Evolutionary conservation across 2,329 filamentous ascomycete genomes (phyloP), one percentile per base, ranked within the genome.

Genomic region (Dactylonectria estremocensis): DNA sequence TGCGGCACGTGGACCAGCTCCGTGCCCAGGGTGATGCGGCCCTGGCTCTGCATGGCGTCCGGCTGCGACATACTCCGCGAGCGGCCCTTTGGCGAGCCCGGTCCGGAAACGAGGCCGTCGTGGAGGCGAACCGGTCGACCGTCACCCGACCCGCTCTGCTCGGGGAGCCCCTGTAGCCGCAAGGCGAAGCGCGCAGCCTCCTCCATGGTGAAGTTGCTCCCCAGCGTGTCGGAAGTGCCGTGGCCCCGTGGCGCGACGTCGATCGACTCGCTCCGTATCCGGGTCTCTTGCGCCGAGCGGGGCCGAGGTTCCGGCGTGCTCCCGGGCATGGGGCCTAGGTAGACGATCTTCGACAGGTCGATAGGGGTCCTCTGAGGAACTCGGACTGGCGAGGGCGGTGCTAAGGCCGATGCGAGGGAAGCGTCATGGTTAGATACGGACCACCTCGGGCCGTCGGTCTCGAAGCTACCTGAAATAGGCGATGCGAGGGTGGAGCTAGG

Each of bases 151-250:
- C 53, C 31, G 11, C 33, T 62, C 6, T 52, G 52, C n/a, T 48
- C 40, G 2, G 53, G 33, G 11, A 33, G 31, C 11, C 37, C 46
- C 20, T 69, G 56, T 9, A 61, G 46, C 22, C 78, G 76, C 11
- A 73, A 69, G 10, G 74, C 72, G 46, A 78, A 71, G 28, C 48
- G 58, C 7, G 77, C 76, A 66, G 86, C 84, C 68, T 90, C 86
- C 24, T 89, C 85, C 10, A 87, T 83, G 0, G 88, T 90, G 70
- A 83, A 90, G 64, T 89, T 88, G 74, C 88, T 89, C 20, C 87
- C 87, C 8, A 89, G 75, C 2, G 86, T 89, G 64, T 84, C 83
- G 35, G 78, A 56, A 3, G 74, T 72, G 10, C 55, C 61, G 1
- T 67, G 64, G 3, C 65, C 68, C 31, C 67, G 33, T 11, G 33